phyloP scores from a whole-genome alignment of 768 basidiomycete genomes.

The Dioszegia crocea region DNA sequence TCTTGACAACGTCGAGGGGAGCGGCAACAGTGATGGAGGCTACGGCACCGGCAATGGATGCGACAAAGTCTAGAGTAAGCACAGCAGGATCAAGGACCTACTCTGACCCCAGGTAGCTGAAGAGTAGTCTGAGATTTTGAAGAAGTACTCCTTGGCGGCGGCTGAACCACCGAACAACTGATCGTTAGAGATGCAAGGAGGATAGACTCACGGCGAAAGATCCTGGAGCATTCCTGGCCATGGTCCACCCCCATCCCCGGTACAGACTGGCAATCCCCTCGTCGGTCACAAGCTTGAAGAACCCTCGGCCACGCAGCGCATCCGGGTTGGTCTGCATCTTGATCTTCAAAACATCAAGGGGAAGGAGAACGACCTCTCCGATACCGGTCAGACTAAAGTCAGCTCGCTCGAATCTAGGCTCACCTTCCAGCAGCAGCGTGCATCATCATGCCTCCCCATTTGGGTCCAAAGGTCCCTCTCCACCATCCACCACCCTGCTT shows the following conservation, averaged over 20 bases:
- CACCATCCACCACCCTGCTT: conserved; percentile 76
- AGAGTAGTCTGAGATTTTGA: conserved; percentile 82
- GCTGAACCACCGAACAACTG: conserved; percentile 97
- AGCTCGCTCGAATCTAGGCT: conserved; percentile 20
- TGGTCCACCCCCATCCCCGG: conserved; percentile 98
- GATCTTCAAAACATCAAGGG: conserved; percentile 94
- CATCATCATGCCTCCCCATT: conserved; percentile 92
- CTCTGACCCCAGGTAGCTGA: conserved; percentile 93
- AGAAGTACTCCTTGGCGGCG: conserved; percentile 84
- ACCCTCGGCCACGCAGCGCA: conserved; percentile 90
- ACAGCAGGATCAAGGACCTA: conserved; percentile 15
- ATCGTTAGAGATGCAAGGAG: neutral
- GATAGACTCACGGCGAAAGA: conserved; percentile 72
- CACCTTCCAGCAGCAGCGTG: conserved; percentile 92
- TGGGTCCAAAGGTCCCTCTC: conserved; percentile 80
- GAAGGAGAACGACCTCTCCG: conserved; percentile 97
- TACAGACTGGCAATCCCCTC: conserved; percentile 82
- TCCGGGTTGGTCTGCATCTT: conserved; percentile 96
- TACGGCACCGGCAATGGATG: conserved; percentile 87
- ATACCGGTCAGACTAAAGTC: conserved; percentile 62
- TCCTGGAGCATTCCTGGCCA: conserved; percentile 95
- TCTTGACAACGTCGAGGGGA: conserved; percentile 88
- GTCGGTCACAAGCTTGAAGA: conserved; percentile 81
- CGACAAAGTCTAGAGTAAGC: conserved; percentile 65
- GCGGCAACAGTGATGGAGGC: conserved; percentile 94